Conservation (phyloP, 139 green algal genomes). For the Tetraselmis striata region DNA sequence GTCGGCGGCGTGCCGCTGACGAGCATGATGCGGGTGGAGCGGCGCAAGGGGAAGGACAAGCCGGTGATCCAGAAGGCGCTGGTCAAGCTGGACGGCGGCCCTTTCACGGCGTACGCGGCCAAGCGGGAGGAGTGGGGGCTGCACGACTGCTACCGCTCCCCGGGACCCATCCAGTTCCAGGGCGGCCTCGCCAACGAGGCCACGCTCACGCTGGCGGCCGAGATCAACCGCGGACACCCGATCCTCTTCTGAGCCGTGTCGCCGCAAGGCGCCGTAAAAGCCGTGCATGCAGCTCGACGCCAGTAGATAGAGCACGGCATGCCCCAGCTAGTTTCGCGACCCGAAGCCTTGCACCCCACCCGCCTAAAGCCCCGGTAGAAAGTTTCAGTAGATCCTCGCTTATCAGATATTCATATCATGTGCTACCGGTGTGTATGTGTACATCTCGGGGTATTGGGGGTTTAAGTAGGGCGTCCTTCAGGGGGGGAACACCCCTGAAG, state of each 20-base stretch:
- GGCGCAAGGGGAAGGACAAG: constrained; percentile 31
- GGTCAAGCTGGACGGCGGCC: constrained; percentile 44
- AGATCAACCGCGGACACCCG: constrained; percentile 30
- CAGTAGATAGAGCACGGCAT: too few species aligned
- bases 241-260: constrained; percentile 13
- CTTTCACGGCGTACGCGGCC: constrained; percentile 32
- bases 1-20: constrained; percentile 51
- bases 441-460: too few species aligned
- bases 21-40: constrained; percentile 51
- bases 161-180: constrained; percentile 54
- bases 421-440: too few species aligned
- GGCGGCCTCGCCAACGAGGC: constrained; percentile 21
- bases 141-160: constrained; percentile 40
- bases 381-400: too few species aligned
- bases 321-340: too few species aligned
- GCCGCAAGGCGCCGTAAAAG: too few species aligned
- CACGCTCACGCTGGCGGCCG: constrained; percentile 50
- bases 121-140: constrained; percentile 34
- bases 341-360: too few species aligned
- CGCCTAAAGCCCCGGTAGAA: too few species aligned
- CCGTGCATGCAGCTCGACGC: too few species aligned
- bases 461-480: too few species aligned
- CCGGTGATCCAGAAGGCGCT: constrained; percentile 51
- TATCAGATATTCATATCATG: too few species aligned
- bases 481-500: too few species aligned